These are phyloP conservation scores for Trichocomaceae sp. DNA, from an alignment of 2,329 filamentous ascomycete genomes.

Conservation along the genomic window DNA sequence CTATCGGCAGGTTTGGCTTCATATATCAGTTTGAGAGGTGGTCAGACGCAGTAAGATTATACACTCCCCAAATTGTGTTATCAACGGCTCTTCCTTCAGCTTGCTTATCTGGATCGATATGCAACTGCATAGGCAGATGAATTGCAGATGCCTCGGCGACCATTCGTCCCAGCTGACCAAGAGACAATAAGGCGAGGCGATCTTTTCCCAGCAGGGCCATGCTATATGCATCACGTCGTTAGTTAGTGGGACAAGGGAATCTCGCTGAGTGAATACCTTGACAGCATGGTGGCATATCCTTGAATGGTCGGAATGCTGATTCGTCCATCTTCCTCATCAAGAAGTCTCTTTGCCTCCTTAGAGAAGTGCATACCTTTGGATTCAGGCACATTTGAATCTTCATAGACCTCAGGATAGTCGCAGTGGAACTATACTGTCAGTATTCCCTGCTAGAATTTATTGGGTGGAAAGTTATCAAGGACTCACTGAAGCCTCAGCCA, in stretches of 20 bases:
- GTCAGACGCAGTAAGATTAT: constrained; percentile 14
- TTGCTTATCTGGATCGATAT: constrained; percentile 17
- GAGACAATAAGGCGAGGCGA: constrained; percentile 24
- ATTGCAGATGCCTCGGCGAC: constrained; percentile 20
- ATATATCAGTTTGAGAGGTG: constrained; percentile 5
- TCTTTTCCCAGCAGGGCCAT: constrained; percentile 28
- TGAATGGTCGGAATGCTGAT: constrained; percentile 26
- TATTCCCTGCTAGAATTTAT: not conserved
- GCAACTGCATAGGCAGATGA: constrained; percentile 6
- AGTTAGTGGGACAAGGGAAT: not conserved
- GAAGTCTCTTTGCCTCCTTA: constrained; percentile 26
- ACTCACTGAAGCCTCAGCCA: constrained; percentile 28
- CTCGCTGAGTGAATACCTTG: constrained; percentile 20
- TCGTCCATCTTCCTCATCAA: constrained; percentile 26
- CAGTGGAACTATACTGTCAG: constrained; percentile 22
- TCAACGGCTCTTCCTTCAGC: constrained; percentile 11
- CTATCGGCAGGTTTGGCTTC: not conserved
- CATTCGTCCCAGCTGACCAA: constrained; percentile 22
- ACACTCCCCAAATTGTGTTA: constrained; percentile 14
- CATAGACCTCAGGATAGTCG: constrained; percentile 22
- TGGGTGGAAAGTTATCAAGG: no score
- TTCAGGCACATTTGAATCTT: constrained; percentile 15
- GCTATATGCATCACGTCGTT: constrained; percentile 16
- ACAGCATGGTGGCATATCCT: constrained; percentile 25
- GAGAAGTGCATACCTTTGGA: constrained; percentile 28